Conservation (phyloP, 2,329 filamentous ascomycete genomes). For the Fusarium camptoceras region DNA sequence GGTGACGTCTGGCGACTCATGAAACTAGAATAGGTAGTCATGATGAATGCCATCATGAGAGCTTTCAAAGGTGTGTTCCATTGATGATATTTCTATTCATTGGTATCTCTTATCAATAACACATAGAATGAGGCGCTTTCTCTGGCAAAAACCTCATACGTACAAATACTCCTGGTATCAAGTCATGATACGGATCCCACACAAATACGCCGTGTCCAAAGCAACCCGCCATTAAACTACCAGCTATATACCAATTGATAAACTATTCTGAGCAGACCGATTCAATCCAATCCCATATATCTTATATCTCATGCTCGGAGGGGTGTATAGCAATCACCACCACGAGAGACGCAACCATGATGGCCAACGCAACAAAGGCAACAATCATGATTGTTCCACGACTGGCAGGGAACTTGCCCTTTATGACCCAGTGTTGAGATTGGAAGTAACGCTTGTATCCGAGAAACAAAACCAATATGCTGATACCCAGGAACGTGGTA, state of each 20-base stretch:
- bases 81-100: background rate
- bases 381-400: constrained; percentile 80
- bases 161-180: constrained; percentile 24
- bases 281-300: background rate
- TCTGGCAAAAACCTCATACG: background rate
- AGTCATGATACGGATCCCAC: constrained; percentile 30
- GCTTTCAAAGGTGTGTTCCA: background rate
- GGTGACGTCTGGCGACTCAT: constrained; percentile 26
- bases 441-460: constrained; percentile 85
- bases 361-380: constrained; percentile 70
- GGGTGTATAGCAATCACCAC: constrained; percentile 69
- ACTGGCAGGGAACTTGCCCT: constrained; percentile 83
- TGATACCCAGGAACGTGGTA: constrained; percentile 80
- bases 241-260: background rate
- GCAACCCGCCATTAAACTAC: background rate
- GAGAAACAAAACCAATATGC: constrained; percentile 78
- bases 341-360: constrained; percentile 71
- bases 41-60: constrained; percentile 22
- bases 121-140: background rate
- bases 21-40: constrained; percentile 4
- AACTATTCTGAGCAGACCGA: background rate
- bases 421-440: constrained; percentile 81
- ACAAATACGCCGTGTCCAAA: constrained; percentile 19
- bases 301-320: constrained; percentile 35
- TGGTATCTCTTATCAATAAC: background rate